Conservation (phyloP, 768 basidiomycete species). For the Termitomyces sp. region DNA sequence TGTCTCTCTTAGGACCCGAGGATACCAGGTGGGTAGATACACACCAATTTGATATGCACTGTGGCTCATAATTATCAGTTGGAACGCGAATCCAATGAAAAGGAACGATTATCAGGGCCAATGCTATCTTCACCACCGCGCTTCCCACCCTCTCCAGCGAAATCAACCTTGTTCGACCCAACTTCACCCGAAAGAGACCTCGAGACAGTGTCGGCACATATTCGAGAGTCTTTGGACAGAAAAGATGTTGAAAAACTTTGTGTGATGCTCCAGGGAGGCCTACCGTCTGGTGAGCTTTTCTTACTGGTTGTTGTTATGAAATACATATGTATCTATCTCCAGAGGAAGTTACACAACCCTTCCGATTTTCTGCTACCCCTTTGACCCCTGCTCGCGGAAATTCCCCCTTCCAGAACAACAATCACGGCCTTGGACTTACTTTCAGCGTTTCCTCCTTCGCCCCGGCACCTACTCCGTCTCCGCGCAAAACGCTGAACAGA, state of each 20-base stretch:
- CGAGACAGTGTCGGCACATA: slow-evolving; percentile 22
- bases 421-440: slow-evolving; percentile 16
- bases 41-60: neutral
- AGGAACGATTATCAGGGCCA: neutral
- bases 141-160: neutral
- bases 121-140: slow-evolving; percentile 6
- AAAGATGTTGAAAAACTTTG: slow-evolving; percentile 7
- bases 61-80: slow-evolving; percentile 9
- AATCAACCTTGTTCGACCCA: slow-evolving; percentile 5
- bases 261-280: slow-evolving; percentile 41
- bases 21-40: slow-evolving; percentile 18
- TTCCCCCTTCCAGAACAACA: slow-evolving; percentile 21
- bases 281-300: slow-evolving; percentile 34
- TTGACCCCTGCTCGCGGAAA: slow-evolving; percentile 33
- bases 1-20: slow-evolving; percentile 19
- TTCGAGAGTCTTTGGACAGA: slow-evolving; percentile 6
- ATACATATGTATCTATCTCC: neutral
- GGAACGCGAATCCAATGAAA: slow-evolving; percentile 11
- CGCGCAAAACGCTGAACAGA: slow-evolving; percentile 49
- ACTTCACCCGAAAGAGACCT: slow-evolving; percentile 37
- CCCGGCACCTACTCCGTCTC: slow-evolving; percentile 23
- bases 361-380: slow-evolving; percentile 54
- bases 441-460: slow-evolving; percentile 11
- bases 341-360: slow-evolving; percentile 43
- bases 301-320: neutral